These are phyloP conservation scores for Fusarium staphyleae DNA, from an alignment of 2,329 filamentous ascomycete species.

Conservation along the genomic window DNA sequence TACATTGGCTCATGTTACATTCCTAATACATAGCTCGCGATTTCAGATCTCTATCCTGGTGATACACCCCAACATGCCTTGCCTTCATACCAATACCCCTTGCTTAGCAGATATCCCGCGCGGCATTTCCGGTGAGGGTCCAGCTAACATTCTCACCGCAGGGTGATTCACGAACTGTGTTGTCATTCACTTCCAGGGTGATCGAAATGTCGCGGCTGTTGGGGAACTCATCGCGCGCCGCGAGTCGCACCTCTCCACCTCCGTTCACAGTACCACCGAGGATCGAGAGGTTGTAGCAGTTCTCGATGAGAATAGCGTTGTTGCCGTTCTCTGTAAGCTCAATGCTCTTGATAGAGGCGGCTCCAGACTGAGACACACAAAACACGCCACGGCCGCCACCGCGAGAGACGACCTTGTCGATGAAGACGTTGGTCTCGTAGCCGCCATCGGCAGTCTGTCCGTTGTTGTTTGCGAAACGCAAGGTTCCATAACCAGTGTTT, in stretches of 20 bases:
- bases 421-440: slow-evolving; percentile 59
- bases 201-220: slow-evolving; percentile 60
- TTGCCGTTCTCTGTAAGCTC: slow-evolving; percentile 61
- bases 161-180: slow-evolving; percentile 59
- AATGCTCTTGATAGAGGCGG: slow-evolving; percentile 54
- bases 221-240: slow-evolving; percentile 61
- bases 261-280: slow-evolving; percentile 59
- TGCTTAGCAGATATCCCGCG: slow-evolving; percentile 47
- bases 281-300: slow-evolving; percentile 63
- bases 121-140: slow-evolving; percentile 55
- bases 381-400: slow-evolving; percentile 64
- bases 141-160: slow-evolving; percentile 61
- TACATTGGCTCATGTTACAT: no score
- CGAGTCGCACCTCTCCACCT: slow-evolving; percentile 61
- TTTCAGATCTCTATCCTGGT: no score
- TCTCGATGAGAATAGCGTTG: slow-evolving; percentile 64
- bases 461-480: slow-evolving; percentile 65
- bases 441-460: slow-evolving; percentile 56
- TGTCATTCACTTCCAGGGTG: slow-evolving; percentile 56
- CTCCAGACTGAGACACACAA: slow-evolving; percentile 63
- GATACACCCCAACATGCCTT: no score
- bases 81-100: neutral
- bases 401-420: slow-evolving; percentile 61
- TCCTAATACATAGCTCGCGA: no score
- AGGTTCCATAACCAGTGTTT: slow-evolving; percentile 62